Evolutionary conservation across 495 filamentous ascomycete species (phyloP).

Genomic region (Penicillium salamii): DNA sequence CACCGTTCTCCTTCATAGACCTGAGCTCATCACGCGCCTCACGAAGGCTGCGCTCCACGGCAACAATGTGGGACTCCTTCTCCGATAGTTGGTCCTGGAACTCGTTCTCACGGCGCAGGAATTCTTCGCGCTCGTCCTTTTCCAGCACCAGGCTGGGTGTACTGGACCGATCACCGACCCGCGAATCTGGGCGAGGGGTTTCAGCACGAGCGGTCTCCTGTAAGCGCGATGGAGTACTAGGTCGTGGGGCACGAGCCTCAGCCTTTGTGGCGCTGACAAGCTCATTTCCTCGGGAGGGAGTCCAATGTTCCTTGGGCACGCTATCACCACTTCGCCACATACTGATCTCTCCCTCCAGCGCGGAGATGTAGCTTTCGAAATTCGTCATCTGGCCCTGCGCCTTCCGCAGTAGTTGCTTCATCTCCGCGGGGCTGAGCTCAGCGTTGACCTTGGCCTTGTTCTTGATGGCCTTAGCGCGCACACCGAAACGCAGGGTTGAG

Average conservation of each 20-base stretch:
- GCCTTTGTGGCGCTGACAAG: slow-evolving; percentile 52
- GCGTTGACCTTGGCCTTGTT: slow-evolving; percentile 99
- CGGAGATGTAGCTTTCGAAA: slow-evolving; percentile 80
- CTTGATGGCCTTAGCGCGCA: slow-evolving; percentile 97
- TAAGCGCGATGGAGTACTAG: slow-evolving; percentile 81
- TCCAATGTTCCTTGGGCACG: slow-evolving; percentile 85
- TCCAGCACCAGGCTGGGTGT: slow-evolving; percentile 86
- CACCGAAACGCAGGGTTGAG: slow-evolving; percentile 91
- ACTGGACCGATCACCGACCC: slow-evolving; percentile 80
- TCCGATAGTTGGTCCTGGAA: slow-evolving; percentile 94
- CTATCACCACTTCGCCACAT: slow-evolving; percentile 83
- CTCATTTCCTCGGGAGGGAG: slow-evolving; percentile 59
- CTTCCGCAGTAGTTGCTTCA: slow-evolving; percentile 89
- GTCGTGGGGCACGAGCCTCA: slow-evolving; percentile 59
- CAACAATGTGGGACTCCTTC: slow-evolving; percentile 76
- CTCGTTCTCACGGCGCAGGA: slow-evolving; percentile 91
- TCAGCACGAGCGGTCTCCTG: slow-evolving; percentile 53
- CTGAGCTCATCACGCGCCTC: slow-evolving; percentile 81
- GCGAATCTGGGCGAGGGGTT: slow-evolving; percentile 73
- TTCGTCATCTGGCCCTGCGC: slow-evolving; percentile 84
- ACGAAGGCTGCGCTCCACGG: slow-evolving; percentile 71
- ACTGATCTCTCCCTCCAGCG: slow-evolving; percentile 81
- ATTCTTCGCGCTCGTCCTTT: slow-evolving; percentile 96
- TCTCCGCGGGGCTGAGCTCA: slow-evolving; percentile 88
- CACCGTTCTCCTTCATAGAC: slow-evolving; percentile 77